These are phyloP conservation scores for Hylodesmum podocarpum DNA, from an alignment of 306 rosid species.

Conservation along the genomic window DNA sequence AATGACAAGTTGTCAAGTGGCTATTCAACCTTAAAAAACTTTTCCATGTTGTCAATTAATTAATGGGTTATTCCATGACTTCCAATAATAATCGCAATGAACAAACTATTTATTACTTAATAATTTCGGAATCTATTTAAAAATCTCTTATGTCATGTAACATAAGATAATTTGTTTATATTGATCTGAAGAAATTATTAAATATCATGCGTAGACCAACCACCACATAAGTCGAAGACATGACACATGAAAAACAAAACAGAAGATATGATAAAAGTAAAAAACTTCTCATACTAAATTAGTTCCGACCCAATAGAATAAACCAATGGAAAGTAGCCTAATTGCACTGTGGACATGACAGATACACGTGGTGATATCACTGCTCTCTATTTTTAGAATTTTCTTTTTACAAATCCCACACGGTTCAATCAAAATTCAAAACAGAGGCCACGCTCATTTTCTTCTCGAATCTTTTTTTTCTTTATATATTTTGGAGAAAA, in stretches of 20 bases:
- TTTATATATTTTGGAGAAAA: too few relatives aligned
- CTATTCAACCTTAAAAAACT: neutral
- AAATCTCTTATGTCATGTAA: neutral
- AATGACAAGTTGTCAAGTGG: constrained; percentile 21
- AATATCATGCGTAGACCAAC: neutral
- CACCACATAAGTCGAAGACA: neutral
- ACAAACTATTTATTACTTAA: neutral
- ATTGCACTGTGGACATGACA: constrained; percentile 31
- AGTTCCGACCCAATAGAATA: constrained; percentile 39
- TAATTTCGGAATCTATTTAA: neutral
- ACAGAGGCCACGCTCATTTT: neutral
- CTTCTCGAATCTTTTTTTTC: neutral
- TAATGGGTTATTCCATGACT: neutral
- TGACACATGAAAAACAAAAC: neutral
- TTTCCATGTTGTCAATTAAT: neutral
- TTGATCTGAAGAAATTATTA: neutral
- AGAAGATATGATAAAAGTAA: neutral
- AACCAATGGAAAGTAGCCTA: constrained; percentile 31
- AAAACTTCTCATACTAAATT: constrained; percentile 2
- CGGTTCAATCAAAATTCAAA: constrained; percentile 29
- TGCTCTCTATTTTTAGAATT: neutral
- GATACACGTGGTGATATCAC: constrained; percentile 27
- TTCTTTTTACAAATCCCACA: constrained; percentile 20
- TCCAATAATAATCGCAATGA: neutral
- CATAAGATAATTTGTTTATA: neutral